Base-by-base conservation (phyloP, 768 basidiomycete species). In the Strobilomyces echinocephalus region DNA sequence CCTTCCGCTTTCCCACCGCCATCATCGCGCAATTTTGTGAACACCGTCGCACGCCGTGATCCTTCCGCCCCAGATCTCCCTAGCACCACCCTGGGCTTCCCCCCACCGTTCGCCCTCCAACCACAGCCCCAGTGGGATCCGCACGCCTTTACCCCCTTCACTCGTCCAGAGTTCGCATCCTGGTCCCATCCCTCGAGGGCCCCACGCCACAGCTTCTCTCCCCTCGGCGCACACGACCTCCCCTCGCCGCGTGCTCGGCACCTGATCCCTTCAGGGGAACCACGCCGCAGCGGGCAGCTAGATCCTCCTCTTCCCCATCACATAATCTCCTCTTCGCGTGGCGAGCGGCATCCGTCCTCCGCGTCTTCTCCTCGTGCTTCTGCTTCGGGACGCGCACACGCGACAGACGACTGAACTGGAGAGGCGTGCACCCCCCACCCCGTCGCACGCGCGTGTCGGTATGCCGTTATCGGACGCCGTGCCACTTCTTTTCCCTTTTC, bases 111-210 rank as follows among this genome's bases (percentile, higher is more conserved):
- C 62, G 79, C 83, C 10, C 70, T 88, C 4, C 82, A 87, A 63
- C 87, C 86, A 3, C 72, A 70, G 49, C 85, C 85, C 1, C 84
- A 81, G 48, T 87, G 86, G 85, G 80, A 84, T 52, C 72, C 69
- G 39, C 66, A 71, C 3, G 62, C 73, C 0, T 78, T 76, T 63
- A 53, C 64, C 24, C 64, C 75, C 9, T 60, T 65, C 55, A 72
- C 74, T 7, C 66, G 75, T 57, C 72, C 71, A 54, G 60, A 70
- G 58, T 56, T 75, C 64, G 48, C 69, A 45, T 60, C 69, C 30
- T 61, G 67, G 66, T 60, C 75, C 35, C 50, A 60, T 36, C 55
- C 75, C 14, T 66, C 69, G 12, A 60, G 70, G 60, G 66, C 66
- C 64, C 54, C 53, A 30, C 60, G 63, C 54, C 36, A 64, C 40